Conservation (phyloP, 2,329 filamentous ascomycete genomes). For the Verticillium nubilum region DNA sequence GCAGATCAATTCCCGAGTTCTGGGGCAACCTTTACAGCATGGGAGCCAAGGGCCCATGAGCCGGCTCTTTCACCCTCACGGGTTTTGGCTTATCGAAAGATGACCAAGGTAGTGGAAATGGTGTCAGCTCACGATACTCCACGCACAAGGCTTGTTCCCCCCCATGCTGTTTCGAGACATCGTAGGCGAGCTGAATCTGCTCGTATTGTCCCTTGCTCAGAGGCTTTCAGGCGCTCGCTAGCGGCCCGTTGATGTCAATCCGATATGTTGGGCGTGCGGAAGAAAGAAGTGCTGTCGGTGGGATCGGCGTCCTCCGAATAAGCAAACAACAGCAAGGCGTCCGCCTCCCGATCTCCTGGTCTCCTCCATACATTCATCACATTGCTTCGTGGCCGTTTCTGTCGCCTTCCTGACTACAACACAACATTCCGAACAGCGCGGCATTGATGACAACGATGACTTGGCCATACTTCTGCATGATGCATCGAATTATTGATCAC, state of each 20-base stretch:
- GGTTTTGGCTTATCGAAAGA: not conserved
- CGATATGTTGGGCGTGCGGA: not conserved
- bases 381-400: not conserved
- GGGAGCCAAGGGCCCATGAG: no score
- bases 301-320: not conserved
- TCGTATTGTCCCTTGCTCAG: not conserved
- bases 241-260: not conserved
- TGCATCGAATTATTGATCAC: not conserved
- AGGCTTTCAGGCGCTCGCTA: not conserved
- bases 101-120: no score
- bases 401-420: not conserved
- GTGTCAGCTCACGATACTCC: not conserved
- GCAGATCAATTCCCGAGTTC: no score
- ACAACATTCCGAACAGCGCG: not conserved
- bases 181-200: not conserved
- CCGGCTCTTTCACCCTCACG: no score
- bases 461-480: not conserved
- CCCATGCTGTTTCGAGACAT: not conserved
- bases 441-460: not conserved
- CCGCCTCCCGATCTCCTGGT: not conserved
- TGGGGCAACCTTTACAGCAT: no score
- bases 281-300: not conserved
- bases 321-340: not conserved
- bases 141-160: not conserved
- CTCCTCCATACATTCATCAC: not conserved